phyloP scores from a whole-genome alignment of 2,329 filamentous ascomycete genomes.

The Xylaria sp. region DNA sequence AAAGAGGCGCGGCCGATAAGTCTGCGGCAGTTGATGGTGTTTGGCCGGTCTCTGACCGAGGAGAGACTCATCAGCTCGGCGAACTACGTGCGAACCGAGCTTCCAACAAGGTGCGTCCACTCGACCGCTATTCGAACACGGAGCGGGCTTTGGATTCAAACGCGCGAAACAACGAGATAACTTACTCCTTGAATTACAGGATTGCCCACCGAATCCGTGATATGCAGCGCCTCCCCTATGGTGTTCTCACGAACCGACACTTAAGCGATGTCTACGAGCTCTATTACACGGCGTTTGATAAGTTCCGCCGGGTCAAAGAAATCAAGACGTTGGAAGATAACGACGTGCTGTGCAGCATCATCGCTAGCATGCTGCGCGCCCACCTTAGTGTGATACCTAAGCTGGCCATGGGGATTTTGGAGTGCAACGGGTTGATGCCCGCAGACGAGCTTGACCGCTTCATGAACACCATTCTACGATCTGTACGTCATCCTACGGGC shows the following conservation, averaged over 20 bases:
- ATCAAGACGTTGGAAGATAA: constrained; percentile 89
- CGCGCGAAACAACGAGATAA: not conserved
- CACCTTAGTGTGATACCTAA: constrained; percentile 94
- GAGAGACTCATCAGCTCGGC: constrained; percentile 88
- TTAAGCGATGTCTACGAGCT: constrained; percentile 95
- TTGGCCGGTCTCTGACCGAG: constrained; percentile 91
- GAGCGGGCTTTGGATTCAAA: not conserved
- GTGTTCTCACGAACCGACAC: constrained; percentile 93
- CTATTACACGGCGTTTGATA: constrained; percentile 96
- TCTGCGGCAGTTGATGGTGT: constrained; percentile 94
- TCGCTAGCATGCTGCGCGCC: constrained; percentile 79
- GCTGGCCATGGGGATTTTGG: constrained; percentile 90
- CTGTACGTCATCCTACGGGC: constrained; percentile 59
- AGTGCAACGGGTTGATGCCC: constrained; percentile 83
- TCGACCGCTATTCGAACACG: not conserved
- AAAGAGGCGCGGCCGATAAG: constrained; percentile 94
- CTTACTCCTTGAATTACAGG: constrained; percentile 49
- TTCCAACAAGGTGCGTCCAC: constrained; percentile 73
- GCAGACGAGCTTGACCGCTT: constrained; percentile 85
- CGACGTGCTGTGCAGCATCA: constrained; percentile 79
- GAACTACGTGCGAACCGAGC: constrained; percentile 95
- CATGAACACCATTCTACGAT: constrained; percentile 91
- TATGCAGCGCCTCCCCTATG: constrained; percentile 95
- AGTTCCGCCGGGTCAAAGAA: constrained; percentile 81
- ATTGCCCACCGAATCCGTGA: constrained; percentile 94